Evolutionary conservation across 768 basidiomycete genomes (phyloP).

Genomic region (Rhodotorula paludigena): DNA sequence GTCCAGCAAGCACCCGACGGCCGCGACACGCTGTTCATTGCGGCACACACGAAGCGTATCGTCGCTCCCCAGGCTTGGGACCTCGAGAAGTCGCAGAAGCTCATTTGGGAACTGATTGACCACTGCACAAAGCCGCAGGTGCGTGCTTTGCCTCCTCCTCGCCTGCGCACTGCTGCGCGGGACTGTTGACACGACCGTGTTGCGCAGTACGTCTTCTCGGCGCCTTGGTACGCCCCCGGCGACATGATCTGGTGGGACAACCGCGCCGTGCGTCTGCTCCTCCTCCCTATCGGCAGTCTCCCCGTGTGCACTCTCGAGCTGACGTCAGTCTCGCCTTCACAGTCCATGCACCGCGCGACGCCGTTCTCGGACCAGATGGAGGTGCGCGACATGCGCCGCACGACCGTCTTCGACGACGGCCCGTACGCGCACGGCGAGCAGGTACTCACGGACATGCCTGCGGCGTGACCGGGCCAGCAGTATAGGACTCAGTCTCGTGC

Average conservation of each 20-base stretch:
- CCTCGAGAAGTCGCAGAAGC: constrained; percentile 30
- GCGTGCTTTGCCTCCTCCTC: not conserved
- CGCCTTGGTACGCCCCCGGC: constrained; percentile 35
- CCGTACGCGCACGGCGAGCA: constrained; percentile 19
- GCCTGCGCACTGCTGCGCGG: too few species aligned
- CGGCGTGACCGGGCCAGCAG: not conserved
- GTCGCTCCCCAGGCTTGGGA: constrained; percentile 22
- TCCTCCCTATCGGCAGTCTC: not conserved
- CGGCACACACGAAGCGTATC: constrained; percentile 35
- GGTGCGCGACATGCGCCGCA: constrained; percentile 40
- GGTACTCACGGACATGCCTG: not conserved
- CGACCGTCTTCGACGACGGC: constrained; percentile 40
- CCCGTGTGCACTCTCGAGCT: not conserved
- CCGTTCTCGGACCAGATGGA: constrained; percentile 42
- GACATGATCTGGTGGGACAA: constrained; percentile 39
- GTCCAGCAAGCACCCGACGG: constrained; percentile 35
- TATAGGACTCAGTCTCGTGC: not conserved
- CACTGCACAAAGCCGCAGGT: constrained; percentile 37
- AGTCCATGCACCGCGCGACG: constrained; percentile 36
- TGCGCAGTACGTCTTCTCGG: constrained; percentile 22
- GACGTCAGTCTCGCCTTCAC: not conserved
- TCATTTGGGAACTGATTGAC: constrained; percentile 38
- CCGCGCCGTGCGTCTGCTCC: not conserved
- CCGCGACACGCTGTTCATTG: constrained; percentile 38
- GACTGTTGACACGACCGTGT: too few species aligned